A percentile compares a stretch with the other conserved stretches of the same genome.
These are phyloP conservation scores for Didymella keratinophila DNA, from an alignment of 2,329 filamentous ascomycete species.

Conservation along the genomic window DNA sequence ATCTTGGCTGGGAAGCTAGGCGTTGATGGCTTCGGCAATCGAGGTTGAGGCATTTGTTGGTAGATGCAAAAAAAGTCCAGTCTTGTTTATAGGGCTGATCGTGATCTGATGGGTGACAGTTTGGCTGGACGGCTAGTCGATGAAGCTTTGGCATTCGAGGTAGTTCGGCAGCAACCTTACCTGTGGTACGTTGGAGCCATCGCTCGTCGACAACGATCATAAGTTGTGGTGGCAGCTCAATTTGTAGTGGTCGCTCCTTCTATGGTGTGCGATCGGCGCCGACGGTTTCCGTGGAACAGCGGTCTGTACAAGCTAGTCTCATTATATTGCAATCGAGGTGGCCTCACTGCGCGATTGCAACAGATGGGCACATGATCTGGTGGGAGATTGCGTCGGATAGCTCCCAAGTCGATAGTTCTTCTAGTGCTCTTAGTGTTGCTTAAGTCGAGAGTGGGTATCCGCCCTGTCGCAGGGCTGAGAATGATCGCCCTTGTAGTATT, in stretches of 20 bases:
- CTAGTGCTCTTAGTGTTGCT: neutral
- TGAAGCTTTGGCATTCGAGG: neutral
- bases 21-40: neutral
- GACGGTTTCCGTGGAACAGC: neutral
- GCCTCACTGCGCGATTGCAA: neutral
- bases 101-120: neutral
- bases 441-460: neutral
- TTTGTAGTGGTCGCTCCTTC: neutral
- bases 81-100: neutral
- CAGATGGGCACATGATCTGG: neutral
- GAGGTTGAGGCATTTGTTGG: neutral
- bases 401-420: neutral
- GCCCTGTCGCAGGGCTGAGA: neutral
- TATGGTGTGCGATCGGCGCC: too few relatives aligned
- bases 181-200: too few relatives aligned
- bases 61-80: neutral
- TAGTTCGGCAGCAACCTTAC: too few relatives aligned
- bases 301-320: neutral
- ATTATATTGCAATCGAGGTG: neutral
- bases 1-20: neutral
- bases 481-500: conserved; percentile 1
- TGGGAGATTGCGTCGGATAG: neutral
- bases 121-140: neutral
- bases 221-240: too few relatives aligned
- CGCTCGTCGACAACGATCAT: too few relatives aligned